Percentiles rank a stretch among this genome's conserved stretches.
These are phyloP conservation scores for Penicillium rolfsii DNA, from an alignment of 2,329 filamentous ascomycete genomes.

Conservation along the genomic window DNA sequence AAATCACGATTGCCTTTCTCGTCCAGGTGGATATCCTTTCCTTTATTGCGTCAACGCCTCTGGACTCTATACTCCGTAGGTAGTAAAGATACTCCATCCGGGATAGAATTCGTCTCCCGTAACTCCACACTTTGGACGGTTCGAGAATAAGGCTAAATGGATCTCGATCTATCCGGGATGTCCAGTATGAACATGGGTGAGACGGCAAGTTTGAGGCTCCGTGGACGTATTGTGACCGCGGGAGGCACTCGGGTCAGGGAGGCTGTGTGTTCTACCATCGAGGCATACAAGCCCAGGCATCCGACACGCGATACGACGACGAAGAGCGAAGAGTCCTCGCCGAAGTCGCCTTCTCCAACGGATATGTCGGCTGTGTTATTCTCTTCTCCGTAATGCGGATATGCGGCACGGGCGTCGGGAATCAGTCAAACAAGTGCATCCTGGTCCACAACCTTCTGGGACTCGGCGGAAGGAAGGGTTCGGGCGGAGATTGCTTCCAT, in stretches of 20 bases:
- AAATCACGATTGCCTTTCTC: neutral
- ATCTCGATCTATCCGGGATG: neutral
- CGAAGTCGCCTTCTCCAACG: neutral
- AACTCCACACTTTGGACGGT: neutral
- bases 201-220: neutral
- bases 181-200: neutral
- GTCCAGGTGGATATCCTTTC: neutral
- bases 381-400: neutral
- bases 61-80: neutral
- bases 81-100: neutral
- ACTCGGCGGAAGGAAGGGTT: neutral
- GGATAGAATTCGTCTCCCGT: neutral
- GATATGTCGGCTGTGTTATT: neutral
- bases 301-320: neutral
- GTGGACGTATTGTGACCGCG: neutral
- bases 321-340: neutral
- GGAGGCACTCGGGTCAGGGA: too few species aligned
- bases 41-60: neutral
- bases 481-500: slow-evolving; percentile 8
- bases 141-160: neutral
- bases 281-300: neutral
- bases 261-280: neutral
- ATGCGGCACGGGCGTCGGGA: neutral
- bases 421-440: neutral
- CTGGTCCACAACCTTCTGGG: neutral